Evolutionary conservation across 768 basidiomycete species (phyloP), one percentile per base, ranked within the genome.

Genomic region (Lentinula guzmanii): DNA sequence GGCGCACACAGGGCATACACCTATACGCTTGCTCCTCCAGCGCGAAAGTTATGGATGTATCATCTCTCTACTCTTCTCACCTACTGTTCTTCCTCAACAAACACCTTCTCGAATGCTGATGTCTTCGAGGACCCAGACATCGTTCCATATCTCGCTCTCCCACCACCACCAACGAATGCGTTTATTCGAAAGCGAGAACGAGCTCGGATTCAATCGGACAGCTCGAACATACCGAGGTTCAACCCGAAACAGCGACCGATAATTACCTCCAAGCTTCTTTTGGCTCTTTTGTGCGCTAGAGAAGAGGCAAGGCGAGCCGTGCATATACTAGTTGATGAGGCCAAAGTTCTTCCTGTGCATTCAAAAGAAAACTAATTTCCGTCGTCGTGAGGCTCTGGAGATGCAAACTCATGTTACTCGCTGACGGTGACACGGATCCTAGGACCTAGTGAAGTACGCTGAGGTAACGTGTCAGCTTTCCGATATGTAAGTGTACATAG

Each of bases 111-210:
- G 41, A 42, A 7, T 4, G 39, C 55, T 8, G 16, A 43, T 7
- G 5, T 42, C 24, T n/a, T 56, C 28, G 21, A 56, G 4, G 55
- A 56, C 13, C 31, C 55, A 37, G 55, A 56, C 13, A 5, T 81
- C n/a, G 66, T 65, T 24, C 65, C 64, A 1, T 81, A 81, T 64
- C 71, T 69, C 39, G 67, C 65, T 10, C 77, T 75, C 21, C 79
- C 79, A 0, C 69, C 70, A 5, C 80, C 80, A 0, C 74, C 76
- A 1, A 67, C 67, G 21, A 84, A 79, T 67, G 69, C 70, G 0
- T 82, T 75, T 64, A 75, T 83, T 68, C 77, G 69, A 59, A 68
- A 60, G 41, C 65, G 69, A 18, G 37, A 41, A 5, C 66, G 67
- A 68, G 52, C 21, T 57, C 62, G 58, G 39, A 41, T 61, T 41